These are phyloP conservation scores for Xerocomus minutiporus DNA, from an alignment of 1,284 basidiomycete species.

Conservation along the genomic window DNA sequence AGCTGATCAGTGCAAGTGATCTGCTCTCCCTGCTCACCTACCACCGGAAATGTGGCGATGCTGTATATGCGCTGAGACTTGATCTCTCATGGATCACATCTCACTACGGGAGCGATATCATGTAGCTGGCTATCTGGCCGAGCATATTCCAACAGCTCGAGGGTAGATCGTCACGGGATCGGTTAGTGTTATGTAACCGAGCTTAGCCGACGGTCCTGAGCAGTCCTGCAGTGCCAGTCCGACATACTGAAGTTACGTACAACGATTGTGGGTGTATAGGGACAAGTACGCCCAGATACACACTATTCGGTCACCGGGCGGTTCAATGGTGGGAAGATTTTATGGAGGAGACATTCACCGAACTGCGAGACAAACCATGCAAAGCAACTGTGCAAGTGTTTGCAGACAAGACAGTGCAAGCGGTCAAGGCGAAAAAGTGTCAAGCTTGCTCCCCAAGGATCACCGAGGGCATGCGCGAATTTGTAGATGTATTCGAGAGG, in stretches of 20 bases:
- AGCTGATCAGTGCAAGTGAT: slow-evolving; percentile 15
- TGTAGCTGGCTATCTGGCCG: slow-evolving; percentile 7
- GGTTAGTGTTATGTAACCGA: too few relatives aligned
- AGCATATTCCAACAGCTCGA: too few relatives aligned
- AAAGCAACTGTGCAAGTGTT: slow-evolving; percentile 8
- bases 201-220: too few relatives aligned
- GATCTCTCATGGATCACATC: slow-evolving; percentile 13
- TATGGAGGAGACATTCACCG: slow-evolving; percentile 2
- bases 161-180: too few relatives aligned
- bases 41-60: slow-evolving; percentile 7
- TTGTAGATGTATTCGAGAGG: background rate
- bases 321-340: slow-evolving; percentile 22
- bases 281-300: background rate
- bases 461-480: slow-evolving; percentile 2
- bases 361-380: slow-evolving; percentile 15
- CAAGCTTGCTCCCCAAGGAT: slow-evolving; percentile 9
- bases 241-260: too few relatives aligned
- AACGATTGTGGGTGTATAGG: too few relatives aligned
- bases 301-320: background rate
- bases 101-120: slow-evolving; percentile 9
- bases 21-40: slow-evolving; percentile 19
- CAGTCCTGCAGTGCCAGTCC: too few relatives aligned
- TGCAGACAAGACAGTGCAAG: slow-evolving; percentile 3
- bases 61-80: slow-evolving; percentile 7
- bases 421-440: slow-evolving; percentile 6